Base-by-base conservation (phyloP, 257 asterid species). In the Rubia yunnanensis region DNA sequence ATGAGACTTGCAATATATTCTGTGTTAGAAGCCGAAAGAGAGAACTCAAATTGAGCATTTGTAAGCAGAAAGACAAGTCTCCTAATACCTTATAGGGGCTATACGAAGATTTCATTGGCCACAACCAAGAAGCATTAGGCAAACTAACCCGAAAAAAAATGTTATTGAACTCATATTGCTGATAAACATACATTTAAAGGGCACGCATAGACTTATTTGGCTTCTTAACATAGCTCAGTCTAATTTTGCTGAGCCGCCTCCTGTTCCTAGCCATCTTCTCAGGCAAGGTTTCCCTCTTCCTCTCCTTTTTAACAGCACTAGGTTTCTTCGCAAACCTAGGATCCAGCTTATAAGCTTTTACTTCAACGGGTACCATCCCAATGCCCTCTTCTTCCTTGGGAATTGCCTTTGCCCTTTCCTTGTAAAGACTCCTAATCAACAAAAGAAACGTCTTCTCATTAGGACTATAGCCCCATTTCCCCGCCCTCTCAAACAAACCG, bases 241-340 rank as follows among this genome's bases (percentile, higher is more conserved):
- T 81, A 60, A 92, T 65, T 78, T 85, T 82, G 72, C 68, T 82
- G 32, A 89, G 97, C 13, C 80, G 67, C 64, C 78, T 87, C 74
- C 97, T 84, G 88, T 92, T 89, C 83, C 87, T 81, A 0, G 97
- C 96, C 98, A 87, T 92, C 81, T 89, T 92, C 86, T 92, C 98
- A 7, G 97, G 94, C 48, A 92, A 68, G n/a, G n/a, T n/a, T n/a
- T n/a, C n/a, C n/a, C n/a, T n/a, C n/a, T n/a, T n/a, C n/a, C n/a
- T n/a, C n/a, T 80, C 91, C 91, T 85, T 85, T 83, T 89, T 89
- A 73, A 63, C 91, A 17, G 66, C 63, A 35, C 72, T 67, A 17
- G 82, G 52, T 70, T 86, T 83, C 88, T 85, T 81, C 31, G 28
- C 90, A 75, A 84, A 86, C 41, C 91, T 82, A 24, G 95, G 95